Evolutionary conservation across 1,139 yeast genomes (phyloP).

Genomic region (Hansenula sp.): DNA sequence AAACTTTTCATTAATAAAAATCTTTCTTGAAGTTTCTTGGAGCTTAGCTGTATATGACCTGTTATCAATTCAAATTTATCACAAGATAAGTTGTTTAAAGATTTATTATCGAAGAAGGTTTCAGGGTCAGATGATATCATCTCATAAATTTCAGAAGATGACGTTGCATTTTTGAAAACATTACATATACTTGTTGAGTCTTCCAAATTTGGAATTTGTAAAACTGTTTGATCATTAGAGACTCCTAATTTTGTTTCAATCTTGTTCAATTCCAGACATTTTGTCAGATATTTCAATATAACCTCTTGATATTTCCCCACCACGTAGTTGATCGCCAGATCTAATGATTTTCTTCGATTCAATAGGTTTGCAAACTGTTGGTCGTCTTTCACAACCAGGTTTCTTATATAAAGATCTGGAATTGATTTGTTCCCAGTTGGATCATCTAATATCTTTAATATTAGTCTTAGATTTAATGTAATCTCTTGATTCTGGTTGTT

Average conservation of each 20-base stretch:
- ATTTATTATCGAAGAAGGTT: slow-evolving; percentile 18
- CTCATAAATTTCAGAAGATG: slow-evolving; percentile 17
- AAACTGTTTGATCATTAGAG: slow-evolving; percentile 1
- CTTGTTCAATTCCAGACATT: slow-evolving; percentile 18
- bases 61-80: slow-evolving; percentile 14
- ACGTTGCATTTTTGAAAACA: slow-evolving; percentile 6
- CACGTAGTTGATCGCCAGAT: slow-evolving; percentile 26
- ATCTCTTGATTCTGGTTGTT: slow-evolving; percentile 25
- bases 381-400: slow-evolving; percentile 26
- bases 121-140: slow-evolving; percentile 21
- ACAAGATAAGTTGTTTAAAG: slow-evolving; percentile 24
- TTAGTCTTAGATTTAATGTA: slow-evolving; percentile 25
- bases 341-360: slow-evolving; percentile 27
- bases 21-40: slow-evolving; percentile 12
- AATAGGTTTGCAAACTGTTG: slow-evolving; percentile 29
- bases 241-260: slow-evolving; percentile 14
- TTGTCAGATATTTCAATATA: slow-evolving; percentile 21
- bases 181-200: slow-evolving; percentile 7
- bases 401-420: slow-evolving; percentile 34
- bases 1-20: neutral
- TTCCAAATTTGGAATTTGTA: slow-evolving; percentile 9
- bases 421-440: slow-evolving; percentile 32
- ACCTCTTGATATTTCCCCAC: slow-evolving; percentile 27
- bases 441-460: slow-evolving; percentile 29
- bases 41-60: slow-evolving; percentile 10